Evolutionary conservation across 2,329 filamentous ascomycete species (phyloP), one percentile per base, ranked within the genome.

Genomic region (Cytospora piceicola): DNA sequence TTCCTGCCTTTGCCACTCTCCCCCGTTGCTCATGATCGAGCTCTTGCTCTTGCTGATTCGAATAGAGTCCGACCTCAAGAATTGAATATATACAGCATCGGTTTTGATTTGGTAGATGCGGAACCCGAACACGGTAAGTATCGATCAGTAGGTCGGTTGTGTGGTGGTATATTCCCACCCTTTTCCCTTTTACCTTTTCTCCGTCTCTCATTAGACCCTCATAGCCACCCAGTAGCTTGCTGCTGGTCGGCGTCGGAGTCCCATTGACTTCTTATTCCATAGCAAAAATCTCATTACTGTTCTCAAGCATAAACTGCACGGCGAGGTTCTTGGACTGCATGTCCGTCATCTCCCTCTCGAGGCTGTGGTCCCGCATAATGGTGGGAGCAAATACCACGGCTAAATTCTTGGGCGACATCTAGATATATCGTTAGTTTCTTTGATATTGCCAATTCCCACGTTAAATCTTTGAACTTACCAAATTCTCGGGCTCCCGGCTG

Each of bases 301-400:
- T 91, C 76, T 98, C 94, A 70, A 98, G 90, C 74, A 99, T 83
- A 73, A 95, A 96, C 79, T 97, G 94, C 70, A 98, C 90, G 7
- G 93, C 93, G 69, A 90, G 85, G 72, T 97, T 96, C 84, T 98
- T 97, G 71, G 90, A 86, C 75, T 95, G 91, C 83, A 97, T 96
- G 75, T 99, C 95, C 34, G 90, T 94, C 88, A 99, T 96, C 77
- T 99, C 95, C 68, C 93, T 89, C 76, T 96, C 93, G 68, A 98
- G 86, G 73, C 90, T 94, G 74, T 89, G 85, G 64, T 96, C 93
- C 71, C 94, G 88, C 92, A 99, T 96, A 72, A 99, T 96, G 0
- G 95, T 99, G 9, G 95, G 95, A 11, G 95, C 95, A 75, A 99
- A 99, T 46, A 99, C 95, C 52, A 99, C 95, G 4, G 95, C 93